Evolutionary conservation across 2,329 filamentous ascomycete species (phyloP), one percentile per base, ranked within the genome.

Genomic region (Zymoseptoria pseudotritici): DNA sequence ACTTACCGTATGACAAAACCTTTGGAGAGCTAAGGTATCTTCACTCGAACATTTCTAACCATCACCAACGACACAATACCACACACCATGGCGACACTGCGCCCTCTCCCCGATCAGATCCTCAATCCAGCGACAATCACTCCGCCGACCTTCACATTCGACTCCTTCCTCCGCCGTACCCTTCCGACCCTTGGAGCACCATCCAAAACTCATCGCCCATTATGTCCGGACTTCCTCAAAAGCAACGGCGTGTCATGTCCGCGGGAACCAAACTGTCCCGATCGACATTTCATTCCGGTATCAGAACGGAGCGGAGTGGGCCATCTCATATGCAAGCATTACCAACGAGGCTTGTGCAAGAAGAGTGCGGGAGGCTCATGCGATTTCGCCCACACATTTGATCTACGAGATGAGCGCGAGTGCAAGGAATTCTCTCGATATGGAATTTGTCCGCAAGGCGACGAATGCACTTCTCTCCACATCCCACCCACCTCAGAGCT

Each of bases 351-450:
- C 0, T 85, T 99, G 20, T 99, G 94, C 82, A 99, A 99, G 74
- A 97, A 97, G 77, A 94, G 93, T 70, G 88, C 97, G 72, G 52
- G 52, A 24, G 52, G 52, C 6, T 85, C 86, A 67, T 99, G 94
- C 85, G 94, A 99, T 79, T 99, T 97, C 71, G 81, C 97, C 54
- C 94, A 99, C 81, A 94, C 97, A 77, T 99, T 97, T 80, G 97
- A 99, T 77, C 83, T 99, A 67, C 87, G 94, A 65, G 92, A 94
- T 76, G 97, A 97, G 91, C 92, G 94, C 64, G 94, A 97, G 78
- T 99, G 94, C 78, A 96, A 96, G 72, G 96, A 96, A 76, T 97
- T 93, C 77, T 87, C 91, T 60, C 85, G 91, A 62, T 96, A 94
- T 72, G 91, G 91, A 58, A 97, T 95, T 74, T 99, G 94, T 78